These are phyloP conservation scores for Beauveria bassiana DNA, from an alignment of 2,329 filamentous ascomycete genomes.

Conservation along the genomic window DNA sequence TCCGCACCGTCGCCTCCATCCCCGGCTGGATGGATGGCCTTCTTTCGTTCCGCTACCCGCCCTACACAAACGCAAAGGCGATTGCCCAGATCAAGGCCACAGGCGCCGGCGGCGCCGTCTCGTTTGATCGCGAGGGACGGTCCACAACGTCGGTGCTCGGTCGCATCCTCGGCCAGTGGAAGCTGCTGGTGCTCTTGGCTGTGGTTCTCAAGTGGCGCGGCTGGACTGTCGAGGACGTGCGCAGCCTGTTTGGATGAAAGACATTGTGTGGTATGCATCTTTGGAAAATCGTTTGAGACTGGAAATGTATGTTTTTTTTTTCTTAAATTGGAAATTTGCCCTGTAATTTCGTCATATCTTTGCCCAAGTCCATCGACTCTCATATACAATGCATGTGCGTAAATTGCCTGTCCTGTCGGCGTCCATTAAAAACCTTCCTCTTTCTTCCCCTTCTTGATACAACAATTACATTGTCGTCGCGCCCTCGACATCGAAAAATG, in stretches of 20 bases:
- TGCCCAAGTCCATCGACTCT: no score
- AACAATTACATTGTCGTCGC: neutral
- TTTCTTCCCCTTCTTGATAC: no score
- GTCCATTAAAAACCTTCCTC: no score
- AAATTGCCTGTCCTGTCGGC: neutral
- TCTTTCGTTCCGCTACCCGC: constrained; percentile 16
- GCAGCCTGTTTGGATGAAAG: neutral
- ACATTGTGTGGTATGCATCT: neutral
- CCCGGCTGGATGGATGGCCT: constrained; percentile 30
- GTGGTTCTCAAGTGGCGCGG: constrained; percentile 1
- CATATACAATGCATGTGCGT: neutral
- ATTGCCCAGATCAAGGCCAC: constrained; percentile 3
- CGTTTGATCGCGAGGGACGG: constrained; percentile 1
- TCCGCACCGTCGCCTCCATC: constrained; percentile 28
- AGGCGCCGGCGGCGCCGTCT: neutral
- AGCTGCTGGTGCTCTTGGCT: constrained; percentile 5
- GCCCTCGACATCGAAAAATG: neutral
- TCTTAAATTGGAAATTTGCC: neutral
- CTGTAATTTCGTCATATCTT: no score
- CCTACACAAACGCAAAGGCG: constrained; percentile 15
- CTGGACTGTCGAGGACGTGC: constrained; percentile 1
- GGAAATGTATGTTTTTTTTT: neutral
- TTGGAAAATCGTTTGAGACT: neutral
- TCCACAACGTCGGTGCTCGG: neutral
- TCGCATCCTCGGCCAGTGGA: constrained; percentile 4